These are phyloP conservation scores for Penicillium nordicum DNA, from an alignment of 2,329 filamentous ascomycete genomes.

Conservation along the genomic window DNA sequence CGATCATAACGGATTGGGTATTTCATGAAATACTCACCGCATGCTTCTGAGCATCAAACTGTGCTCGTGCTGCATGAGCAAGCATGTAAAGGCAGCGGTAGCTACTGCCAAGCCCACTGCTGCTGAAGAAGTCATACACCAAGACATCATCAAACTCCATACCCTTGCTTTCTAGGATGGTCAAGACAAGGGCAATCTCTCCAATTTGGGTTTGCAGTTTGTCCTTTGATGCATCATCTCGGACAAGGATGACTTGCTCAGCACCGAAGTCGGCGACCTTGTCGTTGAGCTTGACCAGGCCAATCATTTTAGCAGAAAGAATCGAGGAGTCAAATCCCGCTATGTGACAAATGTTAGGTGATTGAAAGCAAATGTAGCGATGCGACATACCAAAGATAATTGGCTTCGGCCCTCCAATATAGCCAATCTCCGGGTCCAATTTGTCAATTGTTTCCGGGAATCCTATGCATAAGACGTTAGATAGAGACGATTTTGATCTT, in stretches of 20 bases:
- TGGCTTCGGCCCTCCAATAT: constrained; percentile 25
- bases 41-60: constrained; percentile 23
- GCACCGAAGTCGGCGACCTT: constrained; percentile 29
- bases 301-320: constrained; percentile 24
- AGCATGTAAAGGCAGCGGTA: constrained; percentile 21
- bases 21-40: constrained; percentile 3
- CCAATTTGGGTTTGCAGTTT: constrained; percentile 24
- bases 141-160: constrained; percentile 40
- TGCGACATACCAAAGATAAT: constrained; percentile 18
- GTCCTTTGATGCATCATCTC: constrained; percentile 28
- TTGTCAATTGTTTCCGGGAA: constrained; percentile 33
- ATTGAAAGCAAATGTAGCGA: constrained; percentile 1
- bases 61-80: background rate
- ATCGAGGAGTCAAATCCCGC: constrained; percentile 17
- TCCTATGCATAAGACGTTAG: constrained; percentile 5
- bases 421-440: constrained; percentile 28
- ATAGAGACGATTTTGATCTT: background rate
- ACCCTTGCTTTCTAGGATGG: constrained; percentile 34
- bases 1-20: background rate
- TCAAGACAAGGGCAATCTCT: constrained; percentile 29
- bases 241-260: constrained; percentile 35
- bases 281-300: constrained; percentile 19
- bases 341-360: constrained; percentile 6
- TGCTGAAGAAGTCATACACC: constrained; percentile 30
- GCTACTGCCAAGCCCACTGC: constrained; percentile 18